Percentiles rank a stretch among this genome's conserved stretches.
phyloP scores from a whole-genome alignment of 129 eudicot genomes.

The Daucus carota region DNA sequence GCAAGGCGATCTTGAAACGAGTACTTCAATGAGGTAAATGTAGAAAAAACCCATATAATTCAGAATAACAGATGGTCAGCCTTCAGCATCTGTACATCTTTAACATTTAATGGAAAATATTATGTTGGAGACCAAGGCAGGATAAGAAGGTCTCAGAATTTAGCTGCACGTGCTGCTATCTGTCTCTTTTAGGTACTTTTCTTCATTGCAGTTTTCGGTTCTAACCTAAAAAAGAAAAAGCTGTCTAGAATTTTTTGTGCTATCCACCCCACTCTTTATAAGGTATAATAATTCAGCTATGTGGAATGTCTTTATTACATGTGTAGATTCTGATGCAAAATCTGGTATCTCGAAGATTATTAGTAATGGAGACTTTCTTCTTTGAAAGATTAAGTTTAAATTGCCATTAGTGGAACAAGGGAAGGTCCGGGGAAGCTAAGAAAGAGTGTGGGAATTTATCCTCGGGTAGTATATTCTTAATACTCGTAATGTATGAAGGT shows the following conservation, averaged over 20 bases:
- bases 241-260: neutral
- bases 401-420: neutral
- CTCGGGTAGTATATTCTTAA: neutral
- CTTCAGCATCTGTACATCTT: slow-evolving; percentile 28
- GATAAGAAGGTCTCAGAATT: slow-evolving; percentile 50
- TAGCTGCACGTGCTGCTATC: slow-evolving; percentile 52
- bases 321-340: slow-evolving; percentile 34
- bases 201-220: neutral
- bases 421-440: slow-evolving; percentile 1
- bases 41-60: slow-evolving; percentile 32
- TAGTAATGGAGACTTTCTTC: slow-evolving; percentile 25
- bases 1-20: slow-evolving; percentile 48
- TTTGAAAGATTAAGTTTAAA: slow-evolving; percentile 21
- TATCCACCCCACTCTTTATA: neutral
- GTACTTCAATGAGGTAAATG: slow-evolving; percentile 34
- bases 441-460: neutral
- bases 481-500: neutral
- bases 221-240: neutral
- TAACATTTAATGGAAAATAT: slow-evolving; percentile 35
- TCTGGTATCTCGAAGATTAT: slow-evolving; percentile 29
- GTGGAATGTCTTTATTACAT: neutral
- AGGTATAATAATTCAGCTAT: neutral
- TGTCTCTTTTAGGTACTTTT: slow-evolving; percentile 37
- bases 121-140: slow-evolving; percentile 34
- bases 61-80: slow-evolving; percentile 15